phyloP scores from a whole-genome alignment of 2,329 filamentous ascomycete genomes.

The Teratosphaeria zuluensis region DNA sequence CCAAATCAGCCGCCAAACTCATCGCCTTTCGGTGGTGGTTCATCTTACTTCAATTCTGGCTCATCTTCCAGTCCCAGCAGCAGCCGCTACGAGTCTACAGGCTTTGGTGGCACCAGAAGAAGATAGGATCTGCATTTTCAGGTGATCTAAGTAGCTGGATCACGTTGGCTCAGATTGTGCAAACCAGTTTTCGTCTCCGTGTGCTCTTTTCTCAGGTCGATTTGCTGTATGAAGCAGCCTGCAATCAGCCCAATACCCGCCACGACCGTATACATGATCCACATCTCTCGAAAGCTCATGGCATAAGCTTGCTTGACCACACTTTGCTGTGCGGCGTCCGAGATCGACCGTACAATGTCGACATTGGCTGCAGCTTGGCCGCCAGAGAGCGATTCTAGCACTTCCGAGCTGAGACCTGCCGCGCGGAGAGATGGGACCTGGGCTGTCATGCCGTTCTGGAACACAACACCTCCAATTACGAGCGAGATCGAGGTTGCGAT shows the following conservation, averaged over 20 bases:
- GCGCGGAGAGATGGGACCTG: slow-evolving; percentile 4
- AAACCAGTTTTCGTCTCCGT: slow-evolving; percentile 42
- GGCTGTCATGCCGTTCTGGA: slow-evolving; percentile 35
- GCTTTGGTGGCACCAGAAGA: slow-evolving; percentile 26
- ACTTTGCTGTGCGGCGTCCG: slow-evolving; percentile 27
- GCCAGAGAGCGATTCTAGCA: slow-evolving; percentile 31
- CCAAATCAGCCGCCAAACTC: neutral
- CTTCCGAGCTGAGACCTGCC: slow-evolving; percentile 12
- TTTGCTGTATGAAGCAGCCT: slow-evolving; percentile 36
- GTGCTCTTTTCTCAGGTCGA: slow-evolving; percentile 40
- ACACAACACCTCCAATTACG: slow-evolving; percentile 42
- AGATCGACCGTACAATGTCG: slow-evolving; percentile 31
- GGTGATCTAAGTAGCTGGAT: neutral
- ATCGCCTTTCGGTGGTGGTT: slow-evolving; percentile 2
- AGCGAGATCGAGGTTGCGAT: slow-evolving; percentile 39
- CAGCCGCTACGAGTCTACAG: slow-evolving; percentile 24
- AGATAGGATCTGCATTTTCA: slow-evolving; percentile 8
- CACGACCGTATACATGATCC: slow-evolving; percentile 38
- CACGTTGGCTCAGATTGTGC: slow-evolving; percentile 8
- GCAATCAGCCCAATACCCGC: slow-evolving; percentile 33
- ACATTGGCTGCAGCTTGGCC: slow-evolving; percentile 40
- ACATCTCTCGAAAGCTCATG: slow-evolving; percentile 41
- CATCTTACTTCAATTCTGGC: slow-evolving; percentile 7
- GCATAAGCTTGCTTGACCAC: slow-evolving; percentile 39
- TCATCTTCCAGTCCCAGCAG: slow-evolving; percentile 13